These are phyloP conservation scores for Metschnikowia lachancei DNA, from an alignment of 805 yeast genomes.

Conservation along the genomic window DNA sequence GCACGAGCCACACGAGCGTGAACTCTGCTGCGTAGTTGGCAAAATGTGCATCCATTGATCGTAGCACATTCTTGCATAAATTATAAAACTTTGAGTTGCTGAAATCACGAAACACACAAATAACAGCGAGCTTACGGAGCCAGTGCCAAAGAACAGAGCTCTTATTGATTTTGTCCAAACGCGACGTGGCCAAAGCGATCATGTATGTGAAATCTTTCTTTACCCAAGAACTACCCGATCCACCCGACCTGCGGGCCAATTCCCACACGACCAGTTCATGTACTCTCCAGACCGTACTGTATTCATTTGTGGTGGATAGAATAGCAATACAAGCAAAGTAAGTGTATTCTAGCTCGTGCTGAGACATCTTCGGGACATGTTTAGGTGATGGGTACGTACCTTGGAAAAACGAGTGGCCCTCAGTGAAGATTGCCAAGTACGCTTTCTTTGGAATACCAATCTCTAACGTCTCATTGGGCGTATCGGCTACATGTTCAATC, in stretches of 20 bases:
- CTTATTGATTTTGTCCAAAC: conserved; percentile 37
- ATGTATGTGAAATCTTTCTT: conserved; percentile 18
- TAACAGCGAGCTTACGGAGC: conserved; percentile 20
- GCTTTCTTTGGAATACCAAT: conserved; percentile 33
- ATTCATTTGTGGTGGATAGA: conserved; percentile 39
- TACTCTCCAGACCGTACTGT: conserved; percentile 28
- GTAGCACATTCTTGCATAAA: conserved; percentile 21
- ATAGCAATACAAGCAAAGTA: conserved; percentile 35
- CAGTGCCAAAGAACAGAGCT: conserved; percentile 39
- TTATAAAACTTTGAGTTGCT: background rate
- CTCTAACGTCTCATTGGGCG: conserved; percentile 20
- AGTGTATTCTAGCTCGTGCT: background rate
- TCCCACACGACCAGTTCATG: conserved; percentile 28
- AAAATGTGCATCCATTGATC: conserved; percentile 34
- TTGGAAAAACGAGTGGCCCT: conserved; percentile 27
- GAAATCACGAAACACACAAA: conserved; percentile 13
- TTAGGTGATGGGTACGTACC: background rate
- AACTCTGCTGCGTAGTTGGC: conserved; percentile 40
- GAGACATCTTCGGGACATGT: background rate
- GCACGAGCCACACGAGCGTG: conserved; percentile 31
- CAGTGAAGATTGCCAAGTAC: conserved; percentile 32
- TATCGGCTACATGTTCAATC: conserved; percentile 1
- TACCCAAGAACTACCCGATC: background rate
- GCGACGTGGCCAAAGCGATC: conserved; percentile 32
- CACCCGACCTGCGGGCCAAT: conserved; percentile 3